phyloP scores from a whole-genome alignment of 768 basidiomycete species.

The Phanerochaete carnosa region DNA sequence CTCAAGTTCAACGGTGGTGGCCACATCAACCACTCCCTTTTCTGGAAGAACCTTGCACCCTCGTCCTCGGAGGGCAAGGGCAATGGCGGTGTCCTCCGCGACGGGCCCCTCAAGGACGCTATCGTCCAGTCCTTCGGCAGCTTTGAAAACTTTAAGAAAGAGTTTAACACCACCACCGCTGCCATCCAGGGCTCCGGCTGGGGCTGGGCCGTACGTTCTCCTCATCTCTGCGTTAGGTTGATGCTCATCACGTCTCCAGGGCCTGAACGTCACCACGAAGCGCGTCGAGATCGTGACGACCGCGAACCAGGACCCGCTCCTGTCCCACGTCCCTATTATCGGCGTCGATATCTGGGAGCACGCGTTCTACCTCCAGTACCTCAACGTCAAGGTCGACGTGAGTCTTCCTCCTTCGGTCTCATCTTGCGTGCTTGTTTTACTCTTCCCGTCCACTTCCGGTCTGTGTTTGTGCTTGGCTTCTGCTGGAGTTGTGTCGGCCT shows the following conservation, averaged over 20 bases:
- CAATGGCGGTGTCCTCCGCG: constrained; percentile 53
- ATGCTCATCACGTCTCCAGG: constrained; percentile 37
- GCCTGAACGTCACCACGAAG: constrained; percentile 61
- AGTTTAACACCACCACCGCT: constrained; percentile 83
- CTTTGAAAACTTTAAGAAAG: constrained; percentile 67
- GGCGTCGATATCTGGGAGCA: constrained; percentile 97
- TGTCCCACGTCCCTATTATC: constrained; percentile 75
- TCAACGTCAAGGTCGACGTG: constrained; percentile 91
- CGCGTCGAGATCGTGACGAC: constrained; percentile 88
- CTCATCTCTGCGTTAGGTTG: not conserved
- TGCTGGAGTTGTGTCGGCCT: no score
- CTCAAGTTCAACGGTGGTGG: constrained; percentile 97
- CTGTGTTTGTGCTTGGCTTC: no score
- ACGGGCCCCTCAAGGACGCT: constrained; percentile 65
- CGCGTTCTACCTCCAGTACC: constrained; percentile 94
- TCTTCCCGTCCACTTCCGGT: not conserved
- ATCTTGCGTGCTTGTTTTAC: not conserved
- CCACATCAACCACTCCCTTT: constrained; percentile 93
- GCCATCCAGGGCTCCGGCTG: constrained; percentile 93
- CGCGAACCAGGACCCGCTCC: constrained; percentile 92
- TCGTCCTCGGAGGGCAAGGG: constrained; percentile 49
- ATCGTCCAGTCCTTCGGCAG: constrained; percentile 57
- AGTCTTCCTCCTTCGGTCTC: constrained; percentile 30
- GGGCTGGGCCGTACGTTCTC: constrained; percentile 86
- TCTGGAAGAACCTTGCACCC: constrained; percentile 93